Base-by-base conservation (phyloP, 2,329 filamentous ascomycete genomes). In the Trichoderma gracile region DNA sequence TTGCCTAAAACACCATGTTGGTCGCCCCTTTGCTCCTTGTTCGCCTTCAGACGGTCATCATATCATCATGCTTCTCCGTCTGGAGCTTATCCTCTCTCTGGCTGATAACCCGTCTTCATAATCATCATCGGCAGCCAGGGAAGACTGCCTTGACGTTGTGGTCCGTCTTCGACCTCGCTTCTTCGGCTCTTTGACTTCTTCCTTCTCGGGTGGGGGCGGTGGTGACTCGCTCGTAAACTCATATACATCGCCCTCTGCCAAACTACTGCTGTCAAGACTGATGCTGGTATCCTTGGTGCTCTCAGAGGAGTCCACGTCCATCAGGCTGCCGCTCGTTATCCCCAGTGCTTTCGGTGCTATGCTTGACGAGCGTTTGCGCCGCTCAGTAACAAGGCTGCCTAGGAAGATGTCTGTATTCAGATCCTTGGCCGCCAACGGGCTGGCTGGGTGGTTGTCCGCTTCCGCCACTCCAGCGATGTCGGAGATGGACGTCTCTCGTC, bases 31-130 rank as follows among this genome's bases (percentile, higher is more conserved):
- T 46, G 17, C 14, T 59, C 55, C 64, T 57, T 59, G 65, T 52
- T 60, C 72, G 68, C 69, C 82, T 78, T 12, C 15, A 10, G 15
- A 49, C n/a, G 25, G 10, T 45, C 27, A 19, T 61, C 30, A 62
- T 74, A 86, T 73, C 83, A 87, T 85, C 82, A 86, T 86, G 72
- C 83, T 86, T 69, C 83, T 78, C 68, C 84, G 77, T 70, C 84
- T 77, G 65, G 79, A 78, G 40, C 71, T 77, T 63, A 71, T 69
- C 27, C 71, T 73, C 21, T 75, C 72, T 60, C 67, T 69, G 33
- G 68, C 65, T 60, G 73, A 69, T 19, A 69, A 65, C 30, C 65
- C 67, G 5, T 75, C 80, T 49, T 74, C 73, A 6, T 75, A 73
- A 3, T 79, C 80, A 42, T 74, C 73, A 7, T 75, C 74, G 3